These are phyloP conservation scores for Pseudogymnoascus sp. DNA, from an alignment of 2,329 filamentous ascomycete species.

Conservation along the genomic window DNA sequence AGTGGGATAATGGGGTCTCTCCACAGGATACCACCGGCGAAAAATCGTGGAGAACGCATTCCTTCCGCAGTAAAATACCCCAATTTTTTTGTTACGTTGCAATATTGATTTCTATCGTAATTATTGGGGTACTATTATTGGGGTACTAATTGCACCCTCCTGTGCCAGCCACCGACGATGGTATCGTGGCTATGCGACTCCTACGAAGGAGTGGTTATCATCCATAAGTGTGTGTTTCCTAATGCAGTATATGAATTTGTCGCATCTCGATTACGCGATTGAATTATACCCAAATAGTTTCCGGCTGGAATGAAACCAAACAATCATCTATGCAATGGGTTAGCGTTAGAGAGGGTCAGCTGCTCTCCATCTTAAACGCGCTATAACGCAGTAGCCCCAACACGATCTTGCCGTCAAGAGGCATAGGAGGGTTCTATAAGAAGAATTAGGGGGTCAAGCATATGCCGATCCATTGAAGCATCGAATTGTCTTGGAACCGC, in stretches of 20 bases:
- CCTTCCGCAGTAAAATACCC: background rate
- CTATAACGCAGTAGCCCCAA: background rate
- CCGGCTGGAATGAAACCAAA: background rate
- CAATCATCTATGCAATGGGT: background rate
- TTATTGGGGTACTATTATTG: background rate
- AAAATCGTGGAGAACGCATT: background rate
- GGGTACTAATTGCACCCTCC: background rate
- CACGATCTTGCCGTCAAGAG: background rate
- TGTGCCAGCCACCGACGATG: background rate
- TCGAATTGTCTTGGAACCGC: background rate
- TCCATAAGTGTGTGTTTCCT: background rate
- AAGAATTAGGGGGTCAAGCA: background rate
- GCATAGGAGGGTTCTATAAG: background rate
- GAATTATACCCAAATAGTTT: background rate
- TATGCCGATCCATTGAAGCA: slow-evolving; percentile 5
- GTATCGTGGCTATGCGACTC: background rate
- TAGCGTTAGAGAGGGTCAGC: background rate
- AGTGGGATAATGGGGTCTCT: slow-evolving; percentile 6
- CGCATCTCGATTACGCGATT: slow-evolving; percentile 1
- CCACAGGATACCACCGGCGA: background rate
- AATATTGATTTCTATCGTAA: background rate
- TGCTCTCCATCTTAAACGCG: background rate
- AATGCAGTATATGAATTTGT: background rate
- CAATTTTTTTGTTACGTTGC: background rate
- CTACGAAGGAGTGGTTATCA: background rate